phyloP scores from a whole-genome alignment of 2,329 filamentous ascomycete species.

The Cadophora malorum region DNA sequence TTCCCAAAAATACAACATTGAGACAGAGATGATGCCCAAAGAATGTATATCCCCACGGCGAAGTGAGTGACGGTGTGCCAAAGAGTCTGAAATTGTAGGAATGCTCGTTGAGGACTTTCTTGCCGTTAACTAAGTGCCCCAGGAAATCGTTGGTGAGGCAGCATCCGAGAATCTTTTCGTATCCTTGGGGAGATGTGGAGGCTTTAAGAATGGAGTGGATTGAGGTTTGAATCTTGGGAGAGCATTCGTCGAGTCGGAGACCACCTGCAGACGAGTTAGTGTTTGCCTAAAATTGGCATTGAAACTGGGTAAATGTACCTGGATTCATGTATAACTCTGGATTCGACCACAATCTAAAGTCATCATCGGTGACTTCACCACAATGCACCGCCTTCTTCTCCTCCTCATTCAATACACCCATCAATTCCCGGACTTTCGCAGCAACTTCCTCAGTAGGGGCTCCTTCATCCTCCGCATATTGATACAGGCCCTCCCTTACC shows the following conservation, averaged over 20 bases:
- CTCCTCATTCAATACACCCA: conserved; percentile 34
- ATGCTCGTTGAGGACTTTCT: conserved; percentile 41
- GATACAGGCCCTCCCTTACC: conserved; percentile 38
- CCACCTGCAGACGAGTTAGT: conserved; percentile 32
- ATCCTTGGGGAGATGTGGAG: conserved; percentile 38
- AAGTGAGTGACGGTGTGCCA: conserved; percentile 36
- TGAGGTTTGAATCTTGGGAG: conserved; percentile 35
- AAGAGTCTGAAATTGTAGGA: conserved; percentile 43
- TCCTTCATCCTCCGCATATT: conserved; percentile 42
- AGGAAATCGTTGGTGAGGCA: conserved; percentile 43
- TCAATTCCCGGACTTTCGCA: conserved; percentile 29
- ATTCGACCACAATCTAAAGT: conserved; percentile 44
- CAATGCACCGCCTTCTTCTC: conserved; percentile 38
- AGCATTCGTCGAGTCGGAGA: conserved; percentile 40
- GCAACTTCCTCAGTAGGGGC: conserved; percentile 40
- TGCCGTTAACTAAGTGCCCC: conserved; percentile 41
- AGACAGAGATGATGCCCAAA: conserved; percentile 83
- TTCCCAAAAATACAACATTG: conserved; percentile 69
- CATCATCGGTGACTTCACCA: conserved; percentile 40
- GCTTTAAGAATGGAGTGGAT: conserved; percentile 40
- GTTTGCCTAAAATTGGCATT: neutral
- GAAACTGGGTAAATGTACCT: conserved; percentile 26
- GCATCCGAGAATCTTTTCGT: conserved; percentile 41
- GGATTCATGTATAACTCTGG: conserved; percentile 44
- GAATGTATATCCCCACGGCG: conserved; percentile 42